Base-by-base conservation (phyloP, 768 basidiomycete species). In the Phanerochaete carnosa region DNA sequence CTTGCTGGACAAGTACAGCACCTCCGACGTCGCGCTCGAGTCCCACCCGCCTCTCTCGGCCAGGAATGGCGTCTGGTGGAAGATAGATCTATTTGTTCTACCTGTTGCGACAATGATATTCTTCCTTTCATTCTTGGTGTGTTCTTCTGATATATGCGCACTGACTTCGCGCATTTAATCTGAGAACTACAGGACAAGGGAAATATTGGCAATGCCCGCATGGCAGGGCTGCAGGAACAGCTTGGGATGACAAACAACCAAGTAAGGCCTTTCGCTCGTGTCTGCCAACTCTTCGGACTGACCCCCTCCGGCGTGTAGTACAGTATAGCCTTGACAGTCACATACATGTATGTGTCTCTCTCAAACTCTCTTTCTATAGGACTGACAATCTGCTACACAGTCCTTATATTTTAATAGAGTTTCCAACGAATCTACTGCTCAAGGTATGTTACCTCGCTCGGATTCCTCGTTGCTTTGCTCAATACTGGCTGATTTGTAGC, bases 381-480 rank as follows among this genome's bases (percentile, higher is more conserved):
- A n/a, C 9, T 26, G 12, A 32, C 26, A 4, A 6, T n/a, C 46
- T n/a, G n/a, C 43, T 33, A 3, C 32, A 8, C 29, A 74, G 77
- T 16, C 83, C 84, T 0, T 87, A 86, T 55, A 84, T 86, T 56
- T 68, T 73, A 4, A 80, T 83, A 7, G 86, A 88, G 63, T 71
- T 88, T 19, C 86, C 86, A 7, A 83, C 85, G 1, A 87, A 86
- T 66, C 70, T 87, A 32, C 64, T 85, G 29, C 77, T 87, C 29
- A 85, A 84, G 67, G 75, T 74, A 25, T 29, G 23, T 5, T 9
- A 9, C 47, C 58, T 49, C 25, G 11, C 25, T 49, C n/a, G 8
- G 39, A 43, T 19, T 43, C 11, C 39, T n/a, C n/a, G n/a, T n/a
- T 43, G 19, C 8, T 43, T 43, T 12, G 11, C 11, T 19, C 6